Evolutionary conservation across 345 rosid species (phyloP).

Genomic region (Stellera chamaejasme): DNA sequence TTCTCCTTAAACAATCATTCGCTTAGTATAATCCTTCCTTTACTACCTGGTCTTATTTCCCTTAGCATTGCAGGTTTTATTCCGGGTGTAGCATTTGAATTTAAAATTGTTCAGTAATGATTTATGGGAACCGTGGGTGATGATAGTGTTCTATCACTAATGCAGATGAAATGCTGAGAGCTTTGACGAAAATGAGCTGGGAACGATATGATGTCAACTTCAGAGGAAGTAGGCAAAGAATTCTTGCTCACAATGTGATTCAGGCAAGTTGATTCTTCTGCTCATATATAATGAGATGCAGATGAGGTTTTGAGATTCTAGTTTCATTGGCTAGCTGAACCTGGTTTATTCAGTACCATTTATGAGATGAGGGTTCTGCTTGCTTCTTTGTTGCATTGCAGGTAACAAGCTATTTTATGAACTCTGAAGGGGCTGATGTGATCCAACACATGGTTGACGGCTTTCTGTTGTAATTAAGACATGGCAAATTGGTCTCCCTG

Average conservation of each 20-base stretch:
- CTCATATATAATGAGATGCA: too few species aligned
- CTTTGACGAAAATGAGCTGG: conserved; percentile 59
- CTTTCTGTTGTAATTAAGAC: conserved; percentile 36
- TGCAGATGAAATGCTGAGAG: conserved; percentile 77
- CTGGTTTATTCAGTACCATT: too few species aligned
- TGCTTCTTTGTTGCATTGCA: conserved; percentile 23
- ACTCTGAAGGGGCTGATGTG: conserved; percentile 76
- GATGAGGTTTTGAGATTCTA: too few species aligned
- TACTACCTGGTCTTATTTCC: too few species aligned
- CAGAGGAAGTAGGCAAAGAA: conserved; percentile 54
- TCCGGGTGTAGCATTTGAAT: too few species aligned
- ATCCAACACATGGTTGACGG: conserved; percentile 75
- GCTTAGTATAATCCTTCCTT: too few species aligned
- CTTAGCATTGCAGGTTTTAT: too few species aligned
- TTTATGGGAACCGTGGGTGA: too few species aligned
- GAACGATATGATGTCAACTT: conserved; percentile 76
- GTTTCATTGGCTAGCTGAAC: too few species aligned
- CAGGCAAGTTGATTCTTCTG: conserved; percentile 39
- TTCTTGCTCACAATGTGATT: conserved; percentile 68
- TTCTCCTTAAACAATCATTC: background rate
- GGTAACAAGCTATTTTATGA: conserved; percentile 46
- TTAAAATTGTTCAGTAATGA: too few species aligned
- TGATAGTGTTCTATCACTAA: background rate
- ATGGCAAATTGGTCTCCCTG: background rate
- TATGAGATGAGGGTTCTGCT: too few species aligned